Base-by-base conservation (phyloP, 2,329 filamentous ascomycete species). In the Aspergillaceae sp. region DNA sequence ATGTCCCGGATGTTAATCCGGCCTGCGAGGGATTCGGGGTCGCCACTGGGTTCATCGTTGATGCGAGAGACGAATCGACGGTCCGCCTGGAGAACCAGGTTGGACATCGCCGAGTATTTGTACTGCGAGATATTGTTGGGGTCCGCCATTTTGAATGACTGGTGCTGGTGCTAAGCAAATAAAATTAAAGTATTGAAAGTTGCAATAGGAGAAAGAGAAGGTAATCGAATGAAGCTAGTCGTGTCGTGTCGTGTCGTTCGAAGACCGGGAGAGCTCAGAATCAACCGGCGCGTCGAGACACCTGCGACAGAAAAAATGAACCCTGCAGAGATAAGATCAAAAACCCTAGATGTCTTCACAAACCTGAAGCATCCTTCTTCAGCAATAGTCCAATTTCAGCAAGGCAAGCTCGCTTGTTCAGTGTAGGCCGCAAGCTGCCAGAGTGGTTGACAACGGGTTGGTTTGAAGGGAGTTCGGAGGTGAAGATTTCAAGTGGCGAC, bases 41-140 rank as follows among this genome's bases (percentile, higher is more conserved):
- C 92, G 60, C 92, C 92, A 43, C 91, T 97, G 53, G 88, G 84
- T 74, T 98, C 94, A 71, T 98, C 91, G 58, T 84, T 89, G 61
- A 89, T 83, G 67, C 92, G 83, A 54, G 88, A 88, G 60, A 94
- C 85, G 67, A 98, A 97, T 60, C 92, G 85, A 73, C 90, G 85
- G 76, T 98, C 92, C 74, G 89, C 90, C 86, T 98, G 92, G 81
- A 98, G 87, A 66, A 98, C 92, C 88, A 98, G 85, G 82, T 98
- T 98, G 74, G 92, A 98, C 92, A 98, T 97, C 70, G 87, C 89
- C 82, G 89, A 89, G 80, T 96, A 95, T 73, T 96, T 96, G 80
- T 94, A 96, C 73, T 95, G 90, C 70, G 88, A 90, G 62, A 94
- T 86, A 84, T 78, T 75, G 54, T 74, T 71, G 26, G 36, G 36